Evolutionary conservation across 495 filamentous ascomycete genomes (phyloP), one percentile per base, ranked within the genome.

Genomic region (Rostrohypoxylon terebratum): DNA sequence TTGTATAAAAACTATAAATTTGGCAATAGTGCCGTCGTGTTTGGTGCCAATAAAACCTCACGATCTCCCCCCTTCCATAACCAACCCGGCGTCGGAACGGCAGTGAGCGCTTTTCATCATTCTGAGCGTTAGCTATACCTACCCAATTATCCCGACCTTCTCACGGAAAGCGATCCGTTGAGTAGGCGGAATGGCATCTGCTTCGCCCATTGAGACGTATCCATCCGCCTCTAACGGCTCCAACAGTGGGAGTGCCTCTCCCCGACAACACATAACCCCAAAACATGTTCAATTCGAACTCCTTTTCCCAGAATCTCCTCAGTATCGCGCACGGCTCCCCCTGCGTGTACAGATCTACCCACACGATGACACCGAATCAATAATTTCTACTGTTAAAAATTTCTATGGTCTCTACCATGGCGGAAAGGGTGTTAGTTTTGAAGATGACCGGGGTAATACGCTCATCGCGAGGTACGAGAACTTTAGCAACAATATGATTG

Each of bases 391-490:
- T 4, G 94, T 98, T 62, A 98, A 96, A 84, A 97, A 97, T 83
- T 97, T 98, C 83, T 97, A 96, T 78, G 96, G 94, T 42, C 87
- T 98, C 72, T 96, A 96, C 74, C 66, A 80, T 67, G 87, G 88
- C 71, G 86, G 89, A 69, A 88, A 88, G 77, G 92, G 93, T 64
- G 88, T 98, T 77, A 92, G 91, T 81, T 98, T 99, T 71, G 94
- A 98, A 78, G 94, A 98, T 81, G 87, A 90, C 45, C 80, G 92
- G 69, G 93, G 92, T 48, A 93, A 90, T 72, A 96, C 90, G 63
- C 88, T 99, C 75, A 98, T 99, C 78, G 93, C 96, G 54, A 89
- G 92, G 66, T 97, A 98, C 79, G 94, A 98, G 79, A 99, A 98
- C 81, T 91, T 99, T 70, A 85, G 84, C 68, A 89, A 97, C 82